These are phyloP conservation scores for Stagonosporopsis rhizophila DNA, from an alignment of 2,329 filamentous ascomycete genomes.

Conservation along the genomic window DNA sequence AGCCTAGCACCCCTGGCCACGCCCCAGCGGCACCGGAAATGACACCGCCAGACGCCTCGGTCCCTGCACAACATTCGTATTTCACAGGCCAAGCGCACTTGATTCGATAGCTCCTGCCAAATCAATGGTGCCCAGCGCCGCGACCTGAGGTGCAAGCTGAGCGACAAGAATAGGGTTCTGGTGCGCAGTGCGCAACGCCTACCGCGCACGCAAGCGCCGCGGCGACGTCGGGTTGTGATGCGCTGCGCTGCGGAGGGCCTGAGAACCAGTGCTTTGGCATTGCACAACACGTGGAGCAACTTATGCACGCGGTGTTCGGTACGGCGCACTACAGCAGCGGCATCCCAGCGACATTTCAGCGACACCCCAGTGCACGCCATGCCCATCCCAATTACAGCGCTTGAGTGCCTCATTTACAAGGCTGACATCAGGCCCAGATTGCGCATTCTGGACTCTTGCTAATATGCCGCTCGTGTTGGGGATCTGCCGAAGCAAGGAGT, in stretches of 20 bases:
- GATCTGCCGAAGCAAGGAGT: neutral
- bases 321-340: neutral
- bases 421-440: neutral
- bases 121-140: conserved; percentile 8
- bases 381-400: conserved; percentile 16
- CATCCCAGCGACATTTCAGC: no score
- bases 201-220: neutral
- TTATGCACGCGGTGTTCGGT: conserved; percentile 4
- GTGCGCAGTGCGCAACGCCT: neutral
- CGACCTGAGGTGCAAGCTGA: conserved; percentile 6
- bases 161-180: neutral
- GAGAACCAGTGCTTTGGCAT: neutral
- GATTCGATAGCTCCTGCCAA: conserved; percentile 15
- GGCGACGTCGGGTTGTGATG: neutral
- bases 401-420: conserved; percentile 2
- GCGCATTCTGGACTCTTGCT: conserved; percentile 4
- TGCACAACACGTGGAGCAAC: conserved; percentile 6
- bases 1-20: conserved; percentile 13
- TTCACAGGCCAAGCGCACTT: conserved; percentile 5
- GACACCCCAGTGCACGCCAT: neutral
- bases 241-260: neutral
- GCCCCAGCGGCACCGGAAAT: conserved; percentile 18
- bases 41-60: conserved; percentile 6
- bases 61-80: conserved; percentile 10
- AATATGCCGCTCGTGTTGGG: neutral